A percentile compares a stretch with the other conserved stretches of the same genome.
phyloP scores from a whole-genome alignment of 805 yeast species.

The Hanseniaspora hatyaiensis region DNA sequence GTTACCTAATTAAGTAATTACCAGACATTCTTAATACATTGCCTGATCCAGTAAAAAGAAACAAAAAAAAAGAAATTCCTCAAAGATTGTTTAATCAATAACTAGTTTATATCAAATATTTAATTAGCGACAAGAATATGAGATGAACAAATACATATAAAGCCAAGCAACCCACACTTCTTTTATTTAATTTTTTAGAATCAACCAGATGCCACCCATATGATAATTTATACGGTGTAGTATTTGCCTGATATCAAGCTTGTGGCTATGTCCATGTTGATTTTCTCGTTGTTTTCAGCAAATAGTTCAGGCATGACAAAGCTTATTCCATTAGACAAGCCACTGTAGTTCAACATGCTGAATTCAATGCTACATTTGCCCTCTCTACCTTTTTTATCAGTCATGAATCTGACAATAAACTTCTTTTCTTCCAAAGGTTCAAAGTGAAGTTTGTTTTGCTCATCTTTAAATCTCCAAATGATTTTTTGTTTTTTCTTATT shows the following conservation, averaged over 20 bases:
- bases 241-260: conserved; percentile 14
- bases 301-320: conserved; percentile 1
- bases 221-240: conserved; percentile 8
- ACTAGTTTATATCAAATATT: background rate
- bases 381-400: conserved; percentile 61
- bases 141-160: background rate
- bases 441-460: conserved; percentile 32
- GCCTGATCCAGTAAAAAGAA: too few relatives aligned
- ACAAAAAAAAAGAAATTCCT: too few relatives aligned
- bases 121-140: background rate
- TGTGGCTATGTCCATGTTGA: conserved; percentile 1
- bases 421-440: conserved; percentile 41
- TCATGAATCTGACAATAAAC: conserved; percentile 75
- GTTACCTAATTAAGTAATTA: background rate
- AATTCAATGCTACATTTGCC: conserved; percentile 64
- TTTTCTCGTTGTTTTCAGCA: background rate
- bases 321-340: background rate
- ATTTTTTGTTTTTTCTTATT: conserved; percentile 75
- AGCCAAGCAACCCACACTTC: too few relatives aligned
- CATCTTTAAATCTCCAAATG: conserved; percentile 58
- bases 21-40: too few relatives aligned
- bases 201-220: too few relatives aligned
- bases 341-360: conserved; percentile 31
- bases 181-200: too few relatives aligned
- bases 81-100: too few relatives aligned